phyloP scores from a whole-genome alignment of 208 protist species.

The Trypanosoma caninum region DNA sequence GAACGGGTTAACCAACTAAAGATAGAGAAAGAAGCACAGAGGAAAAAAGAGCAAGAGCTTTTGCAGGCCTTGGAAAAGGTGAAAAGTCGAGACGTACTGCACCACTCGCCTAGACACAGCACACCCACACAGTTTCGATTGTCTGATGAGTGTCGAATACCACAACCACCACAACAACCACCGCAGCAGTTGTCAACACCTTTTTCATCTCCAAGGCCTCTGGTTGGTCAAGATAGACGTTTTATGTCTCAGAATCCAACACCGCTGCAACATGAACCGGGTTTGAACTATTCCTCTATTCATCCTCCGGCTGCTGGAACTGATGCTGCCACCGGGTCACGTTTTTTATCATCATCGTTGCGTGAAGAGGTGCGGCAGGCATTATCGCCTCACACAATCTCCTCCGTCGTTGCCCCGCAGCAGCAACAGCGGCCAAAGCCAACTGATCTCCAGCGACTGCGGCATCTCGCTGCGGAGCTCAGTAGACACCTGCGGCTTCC shows the following conservation, averaged over 20 bases:
- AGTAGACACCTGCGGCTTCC: constrained; percentile 23
- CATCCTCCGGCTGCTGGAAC: background rate
- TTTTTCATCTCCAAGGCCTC: background rate
- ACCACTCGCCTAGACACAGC: background rate
- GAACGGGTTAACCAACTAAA: constrained; percentile 11
- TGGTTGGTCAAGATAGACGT: background rate
- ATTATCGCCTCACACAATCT: background rate
- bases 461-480: constrained; percentile 28
- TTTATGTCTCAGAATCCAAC: background rate
- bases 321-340: background rate
- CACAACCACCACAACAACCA: background rate
- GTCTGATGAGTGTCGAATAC: background rate
- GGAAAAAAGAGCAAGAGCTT: constrained; percentile 18
- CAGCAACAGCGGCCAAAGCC: background rate
- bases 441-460: constrained; percentile 23
- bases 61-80: background rate
- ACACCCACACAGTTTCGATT: background rate
- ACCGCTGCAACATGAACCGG: constrained; percentile 1
- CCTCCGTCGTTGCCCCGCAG: background rate
- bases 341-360: constrained; percentile 11
- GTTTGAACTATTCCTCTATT: constrained; percentile 15
- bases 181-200: background rate
- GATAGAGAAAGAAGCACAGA: constrained; percentile 12
- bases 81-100: background rate
- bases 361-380: constrained; percentile 12